Percentiles rank a stretch among this genome's conserved stretches.
phyloP scores from a whole-genome alignment of 2,329 filamentous ascomycete species.

The Aspergillus felis region DNA sequence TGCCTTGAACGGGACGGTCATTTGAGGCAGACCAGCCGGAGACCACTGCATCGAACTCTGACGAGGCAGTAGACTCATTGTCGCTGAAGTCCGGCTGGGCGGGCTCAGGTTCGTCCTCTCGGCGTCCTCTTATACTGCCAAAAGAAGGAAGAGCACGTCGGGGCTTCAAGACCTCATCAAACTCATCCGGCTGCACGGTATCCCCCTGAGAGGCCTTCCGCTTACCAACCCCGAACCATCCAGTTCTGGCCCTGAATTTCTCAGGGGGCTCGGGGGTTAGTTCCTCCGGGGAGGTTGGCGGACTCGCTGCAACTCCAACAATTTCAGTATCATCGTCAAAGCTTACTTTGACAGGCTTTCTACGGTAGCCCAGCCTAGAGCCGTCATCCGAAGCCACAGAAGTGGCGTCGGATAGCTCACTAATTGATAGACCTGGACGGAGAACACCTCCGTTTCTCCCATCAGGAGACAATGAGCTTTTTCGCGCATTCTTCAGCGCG shows the following conservation, averaged over 20 bases:
- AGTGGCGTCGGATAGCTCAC: conserved; percentile 55
- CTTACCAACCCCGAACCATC: conserved; percentile 36
- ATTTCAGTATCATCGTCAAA: conserved; percentile 59
- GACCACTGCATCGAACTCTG: conserved; percentile 44
- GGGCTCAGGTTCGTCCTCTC: conserved; percentile 22
- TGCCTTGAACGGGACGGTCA: conserved; percentile 50
- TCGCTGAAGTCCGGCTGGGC: conserved; percentile 23
- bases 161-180: conserved; percentile 56
- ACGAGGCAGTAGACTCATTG: conserved; percentile 31
- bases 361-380: conserved; percentile 41
- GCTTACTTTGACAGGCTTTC: conserved; percentile 60
- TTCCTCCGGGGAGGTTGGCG: conserved; percentile 40
- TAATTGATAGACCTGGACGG: conserved; percentile 36
- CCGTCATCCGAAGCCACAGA: conserved; percentile 48
- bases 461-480: conserved; percentile 37
- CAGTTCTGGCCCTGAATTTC: conserved; percentile 28
- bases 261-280: conserved; percentile 32
- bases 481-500: conserved; percentile 55
- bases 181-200: conserved; percentile 44
- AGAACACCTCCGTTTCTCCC: conserved; percentile 19
- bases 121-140: conserved; percentile 56
- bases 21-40: conserved; percentile 41
- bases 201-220: conserved; percentile 26
- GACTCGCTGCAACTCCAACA: conserved; percentile 43
- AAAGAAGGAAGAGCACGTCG: conserved; percentile 58